Evolutionary conservation across 1,284 basidiomycete genomes (phyloP).

Genomic region (Trichosporon inkin): DNA sequence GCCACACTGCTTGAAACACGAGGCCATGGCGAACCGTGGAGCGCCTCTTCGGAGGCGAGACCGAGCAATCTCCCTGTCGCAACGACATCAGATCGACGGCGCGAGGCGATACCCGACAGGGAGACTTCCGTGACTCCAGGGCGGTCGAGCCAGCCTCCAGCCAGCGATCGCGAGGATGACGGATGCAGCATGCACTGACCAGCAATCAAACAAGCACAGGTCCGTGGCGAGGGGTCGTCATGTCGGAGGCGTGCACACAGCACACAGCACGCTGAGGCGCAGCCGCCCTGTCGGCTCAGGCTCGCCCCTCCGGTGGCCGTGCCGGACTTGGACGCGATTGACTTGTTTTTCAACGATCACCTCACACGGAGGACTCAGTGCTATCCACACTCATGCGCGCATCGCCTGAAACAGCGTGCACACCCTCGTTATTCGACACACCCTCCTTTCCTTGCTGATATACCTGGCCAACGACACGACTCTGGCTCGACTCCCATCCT

Average conservation of each 20-base stretch:
- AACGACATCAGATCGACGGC: background rate
- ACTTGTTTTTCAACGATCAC: conserved; percentile 1
- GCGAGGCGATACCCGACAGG: background rate
- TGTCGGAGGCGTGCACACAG: background rate
- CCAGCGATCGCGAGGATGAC: background rate
- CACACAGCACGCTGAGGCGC: background rate
- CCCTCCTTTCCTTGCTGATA: background rate
- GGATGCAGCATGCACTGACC: background rate
- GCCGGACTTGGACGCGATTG: conserved; percentile 1
- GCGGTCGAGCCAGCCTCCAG: background rate
- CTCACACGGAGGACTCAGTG: background rate
- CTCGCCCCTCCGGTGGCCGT: background rate
- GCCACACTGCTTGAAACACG: conserved; percentile 5
- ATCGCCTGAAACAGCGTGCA: background rate
- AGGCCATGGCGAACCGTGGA: background rate
- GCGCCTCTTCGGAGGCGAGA: background rate
- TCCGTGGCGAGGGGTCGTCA: background rate
- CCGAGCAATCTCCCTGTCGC: background rate
- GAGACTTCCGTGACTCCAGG: background rate
- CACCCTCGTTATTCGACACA: conserved; percentile 6
- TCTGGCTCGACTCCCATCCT: background rate
- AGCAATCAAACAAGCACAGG: conserved; percentile 4
- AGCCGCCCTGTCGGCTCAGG: background rate
- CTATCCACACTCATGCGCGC: background rate
- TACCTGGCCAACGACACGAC: background rate